Conservation (phyloP, 352 stramenopile species). For the Globisporangium solare region DNA sequence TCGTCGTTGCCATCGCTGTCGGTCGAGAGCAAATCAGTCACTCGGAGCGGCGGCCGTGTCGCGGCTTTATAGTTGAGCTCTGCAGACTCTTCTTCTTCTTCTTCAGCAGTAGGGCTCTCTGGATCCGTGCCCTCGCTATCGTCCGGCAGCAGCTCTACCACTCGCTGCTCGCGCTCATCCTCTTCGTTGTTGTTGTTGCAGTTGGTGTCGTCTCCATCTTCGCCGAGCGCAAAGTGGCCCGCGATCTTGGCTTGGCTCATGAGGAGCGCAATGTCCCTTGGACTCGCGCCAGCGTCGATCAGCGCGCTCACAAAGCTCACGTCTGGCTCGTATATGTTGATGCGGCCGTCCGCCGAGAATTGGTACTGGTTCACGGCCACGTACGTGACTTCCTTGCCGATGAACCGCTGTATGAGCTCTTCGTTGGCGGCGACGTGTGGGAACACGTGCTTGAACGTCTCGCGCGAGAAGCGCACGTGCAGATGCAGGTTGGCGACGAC, state of each 20-base stretch:
- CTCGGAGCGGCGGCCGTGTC: background rate
- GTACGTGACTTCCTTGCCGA: constrained; percentile 48
- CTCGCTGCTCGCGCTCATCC: background rate
- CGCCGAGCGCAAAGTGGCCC: background rate
- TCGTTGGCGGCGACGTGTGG: constrained; percentile 51
- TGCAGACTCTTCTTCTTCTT: no score
- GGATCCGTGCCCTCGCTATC: no score
- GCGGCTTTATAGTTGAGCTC: no score
- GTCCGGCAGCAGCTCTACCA: background rate
- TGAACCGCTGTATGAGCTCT: constrained; percentile 32
- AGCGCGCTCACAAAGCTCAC: constrained; percentile 55
- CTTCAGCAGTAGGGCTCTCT: no score
- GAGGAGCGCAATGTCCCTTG: constrained; percentile 39
- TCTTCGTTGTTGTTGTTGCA: background rate
- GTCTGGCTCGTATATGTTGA: constrained; percentile 52
- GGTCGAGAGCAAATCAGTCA: constrained; percentile 7
- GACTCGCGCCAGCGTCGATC: constrained; percentile 26
- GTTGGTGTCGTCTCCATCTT: background rate
- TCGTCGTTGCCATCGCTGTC: background rate
- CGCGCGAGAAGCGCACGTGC: constrained; percentile 40
- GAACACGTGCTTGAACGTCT: constrained; percentile 54
- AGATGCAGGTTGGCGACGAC: constrained; percentile 41
- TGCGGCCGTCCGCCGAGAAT: constrained; percentile 36
- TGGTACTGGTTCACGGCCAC: constrained; percentile 45
- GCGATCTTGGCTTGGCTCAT: constrained; percentile 50